Evolutionary conservation across 2,329 filamentous ascomycete genomes (phyloP).

Genomic region (Microthyrium microscopicum): DNA sequence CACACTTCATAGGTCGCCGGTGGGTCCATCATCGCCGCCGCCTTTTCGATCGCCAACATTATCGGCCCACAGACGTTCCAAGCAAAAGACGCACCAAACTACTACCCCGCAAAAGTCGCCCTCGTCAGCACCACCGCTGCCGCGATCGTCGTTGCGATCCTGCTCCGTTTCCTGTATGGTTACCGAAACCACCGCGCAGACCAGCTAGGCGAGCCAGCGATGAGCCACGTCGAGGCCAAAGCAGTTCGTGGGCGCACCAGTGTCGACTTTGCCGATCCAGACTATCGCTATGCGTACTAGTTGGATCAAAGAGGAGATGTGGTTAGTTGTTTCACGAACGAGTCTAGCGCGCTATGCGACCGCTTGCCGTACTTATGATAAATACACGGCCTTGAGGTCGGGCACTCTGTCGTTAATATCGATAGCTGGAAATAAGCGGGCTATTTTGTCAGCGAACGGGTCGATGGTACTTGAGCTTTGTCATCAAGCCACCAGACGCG

Average conservation of each 20-base stretch:
- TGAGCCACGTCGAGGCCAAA: slow-evolving; percentile 6
- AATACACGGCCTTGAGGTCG: too few relatives aligned
- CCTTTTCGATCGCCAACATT: slow-evolving; percentile 8
- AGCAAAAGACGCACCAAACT: slow-evolving; percentile 4
- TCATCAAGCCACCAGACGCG: too few relatives aligned
- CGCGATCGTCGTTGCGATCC: slow-evolving; percentile 4
- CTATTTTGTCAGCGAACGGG: too few relatives aligned
- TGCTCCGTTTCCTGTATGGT: slow-evolving; percentile 7
- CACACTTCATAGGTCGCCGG: slow-evolving; percentile 3
- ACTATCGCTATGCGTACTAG: slow-evolving; percentile 6
- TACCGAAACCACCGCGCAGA: slow-evolving; percentile 6
- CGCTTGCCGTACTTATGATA: too few relatives aligned
- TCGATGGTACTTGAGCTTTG: too few relatives aligned
- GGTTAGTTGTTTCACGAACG: too few relatives aligned
- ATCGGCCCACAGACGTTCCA: slow-evolving; percentile 9
- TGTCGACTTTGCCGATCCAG: slow-evolving; percentile 5
- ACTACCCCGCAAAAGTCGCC: slow-evolving; percentile 7
- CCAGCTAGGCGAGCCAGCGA: slow-evolving; percentile 4
- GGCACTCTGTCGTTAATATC: too few relatives aligned
- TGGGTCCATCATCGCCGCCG: slow-evolving; percentile 5
- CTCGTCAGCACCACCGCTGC: slow-evolving; percentile 2
- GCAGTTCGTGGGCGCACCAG: slow-evolving; percentile 3
- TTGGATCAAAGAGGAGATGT: too few relatives aligned
- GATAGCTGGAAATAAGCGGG: too few relatives aligned
- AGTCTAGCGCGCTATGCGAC: too few relatives aligned